Conservation (phyloP, 371 early-diverging fungal species). For the Phascolomyces articulosus region DNA sequence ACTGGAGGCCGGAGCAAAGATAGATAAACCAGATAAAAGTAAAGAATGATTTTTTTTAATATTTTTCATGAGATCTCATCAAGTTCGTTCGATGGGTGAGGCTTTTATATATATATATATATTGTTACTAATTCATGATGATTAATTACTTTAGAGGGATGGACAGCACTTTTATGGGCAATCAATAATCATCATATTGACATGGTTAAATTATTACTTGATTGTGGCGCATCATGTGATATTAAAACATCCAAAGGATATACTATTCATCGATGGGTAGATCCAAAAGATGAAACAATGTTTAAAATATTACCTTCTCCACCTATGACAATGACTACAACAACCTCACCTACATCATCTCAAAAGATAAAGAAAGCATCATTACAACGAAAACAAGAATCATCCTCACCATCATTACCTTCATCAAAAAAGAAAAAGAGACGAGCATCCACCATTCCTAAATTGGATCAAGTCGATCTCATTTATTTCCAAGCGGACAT, state of each 20-base stretch:
- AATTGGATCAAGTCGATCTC: not conserved
- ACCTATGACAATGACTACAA: conserved; percentile 10
- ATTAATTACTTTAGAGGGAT: conserved; percentile 87
- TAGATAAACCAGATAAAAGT: conserved; percentile 81
- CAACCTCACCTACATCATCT: not conserved
- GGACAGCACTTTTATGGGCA: conserved; percentile 95
- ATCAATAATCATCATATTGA: conserved; percentile 72
- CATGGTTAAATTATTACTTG: conserved; percentile 67
- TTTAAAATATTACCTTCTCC: conserved; percentile 20
- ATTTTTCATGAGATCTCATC: no score
- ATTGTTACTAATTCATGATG: no score
- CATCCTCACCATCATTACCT: not conserved
- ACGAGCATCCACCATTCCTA: not conserved
- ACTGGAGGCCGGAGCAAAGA: conserved; percentile 71
- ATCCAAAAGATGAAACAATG: conserved; percentile 23
- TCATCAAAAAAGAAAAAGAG: not conserved
- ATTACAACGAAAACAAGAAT: not conserved
- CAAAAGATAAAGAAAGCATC: not conserved
- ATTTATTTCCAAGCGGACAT: conserved; percentile 3
- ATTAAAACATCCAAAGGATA: conserved; percentile 67
- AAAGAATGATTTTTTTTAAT: conserved; percentile 20
- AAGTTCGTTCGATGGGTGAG: no score
- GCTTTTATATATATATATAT: no score
- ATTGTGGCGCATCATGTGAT: conserved; percentile 68
- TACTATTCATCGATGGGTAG: conserved; percentile 66